These are phyloP conservation scores for Hordeum pubiflorum DNA, from an alignment of 202 grass and related monocot species.

Conservation along the genomic window DNA sequence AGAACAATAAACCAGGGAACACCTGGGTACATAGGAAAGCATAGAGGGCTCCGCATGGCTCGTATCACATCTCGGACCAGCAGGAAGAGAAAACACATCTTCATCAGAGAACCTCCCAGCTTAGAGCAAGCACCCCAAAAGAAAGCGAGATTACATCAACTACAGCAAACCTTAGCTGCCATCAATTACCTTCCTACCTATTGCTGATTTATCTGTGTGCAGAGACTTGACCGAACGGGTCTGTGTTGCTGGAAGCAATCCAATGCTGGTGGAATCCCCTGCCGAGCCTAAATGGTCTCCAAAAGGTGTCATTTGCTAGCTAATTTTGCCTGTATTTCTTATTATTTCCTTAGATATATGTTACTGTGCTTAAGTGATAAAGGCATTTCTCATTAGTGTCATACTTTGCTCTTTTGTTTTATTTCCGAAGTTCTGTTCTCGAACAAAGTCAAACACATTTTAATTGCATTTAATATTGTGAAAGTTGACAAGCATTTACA, in stretches of 20 bases:
- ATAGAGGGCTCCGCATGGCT: neutral
- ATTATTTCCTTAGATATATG: neutral
- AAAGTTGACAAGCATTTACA: neutral
- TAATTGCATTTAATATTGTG: neutral
- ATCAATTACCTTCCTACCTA: neutral
- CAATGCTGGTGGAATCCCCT: conserved; percentile 61
- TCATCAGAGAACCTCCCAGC: neutral
- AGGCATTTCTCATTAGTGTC: neutral
- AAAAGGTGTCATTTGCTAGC: conserved; percentile 38
- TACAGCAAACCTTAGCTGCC: neutral
- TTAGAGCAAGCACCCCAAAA: neutral
- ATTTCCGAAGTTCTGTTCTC: neutral
- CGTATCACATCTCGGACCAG: neutral
- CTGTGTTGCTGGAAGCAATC: conserved; percentile 73
- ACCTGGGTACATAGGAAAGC: neutral
- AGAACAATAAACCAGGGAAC: neutral
- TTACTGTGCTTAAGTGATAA: conserved; percentile 8
- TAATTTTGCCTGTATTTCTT: conserved; percentile 24
- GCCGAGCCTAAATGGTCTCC: conserved; percentile 96
- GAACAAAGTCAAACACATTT: neutral
- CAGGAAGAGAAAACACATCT: neutral
- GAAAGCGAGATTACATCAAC: neutral
- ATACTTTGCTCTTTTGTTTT: neutral
- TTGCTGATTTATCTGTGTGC: conserved; percentile 20
- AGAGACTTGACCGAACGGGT: conserved; percentile 72